Conservation (phyloP, 306 rosid genomes). For the Rosa multiflora region DNA sequence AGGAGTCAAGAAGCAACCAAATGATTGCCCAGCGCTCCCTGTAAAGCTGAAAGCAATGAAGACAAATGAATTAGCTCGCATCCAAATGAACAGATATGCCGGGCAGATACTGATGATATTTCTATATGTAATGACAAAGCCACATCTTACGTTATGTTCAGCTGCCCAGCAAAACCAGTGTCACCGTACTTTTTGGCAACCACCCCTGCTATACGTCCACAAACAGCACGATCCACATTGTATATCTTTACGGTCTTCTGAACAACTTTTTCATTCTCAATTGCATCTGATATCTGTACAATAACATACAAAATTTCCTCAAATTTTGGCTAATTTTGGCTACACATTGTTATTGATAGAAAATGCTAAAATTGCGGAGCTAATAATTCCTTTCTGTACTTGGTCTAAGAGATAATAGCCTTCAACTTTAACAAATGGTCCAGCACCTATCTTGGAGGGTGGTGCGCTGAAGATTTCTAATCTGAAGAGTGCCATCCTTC, state of each 20-base stretch:
- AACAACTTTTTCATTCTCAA: conserved; percentile 75
- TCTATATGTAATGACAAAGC: conserved; percentile 10
- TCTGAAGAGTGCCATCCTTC: neutral
- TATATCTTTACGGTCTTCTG: conserved; percentile 64
- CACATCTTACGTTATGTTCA: conserved; percentile 78
- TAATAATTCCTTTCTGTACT: neutral
- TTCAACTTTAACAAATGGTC: neutral
- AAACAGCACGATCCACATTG: conserved; percentile 87
- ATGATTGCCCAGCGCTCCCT: conserved; percentile 99
- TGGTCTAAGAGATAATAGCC: neutral
- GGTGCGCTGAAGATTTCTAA: neutral
- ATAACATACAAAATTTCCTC: conserved; percentile 9
- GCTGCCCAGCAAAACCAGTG: conserved; percentile 95
- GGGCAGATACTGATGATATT: neutral
- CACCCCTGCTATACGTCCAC: conserved; percentile 90
- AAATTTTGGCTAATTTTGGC: neutral
- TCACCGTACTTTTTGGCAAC: conserved; percentile 97
- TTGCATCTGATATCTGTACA: conserved; percentile 80
- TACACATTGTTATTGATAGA: neutral
- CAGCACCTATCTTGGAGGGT: neutral
- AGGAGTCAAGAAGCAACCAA: conserved; percentile 96
- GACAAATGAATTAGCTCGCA: conserved; percentile 25
- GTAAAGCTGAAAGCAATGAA: conserved; percentile 56
- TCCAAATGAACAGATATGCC: neutral
- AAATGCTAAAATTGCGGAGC: neutral